Conservation (phyloP, 257 asterid genomes). For the Cynanchum wilfordii region DNA sequence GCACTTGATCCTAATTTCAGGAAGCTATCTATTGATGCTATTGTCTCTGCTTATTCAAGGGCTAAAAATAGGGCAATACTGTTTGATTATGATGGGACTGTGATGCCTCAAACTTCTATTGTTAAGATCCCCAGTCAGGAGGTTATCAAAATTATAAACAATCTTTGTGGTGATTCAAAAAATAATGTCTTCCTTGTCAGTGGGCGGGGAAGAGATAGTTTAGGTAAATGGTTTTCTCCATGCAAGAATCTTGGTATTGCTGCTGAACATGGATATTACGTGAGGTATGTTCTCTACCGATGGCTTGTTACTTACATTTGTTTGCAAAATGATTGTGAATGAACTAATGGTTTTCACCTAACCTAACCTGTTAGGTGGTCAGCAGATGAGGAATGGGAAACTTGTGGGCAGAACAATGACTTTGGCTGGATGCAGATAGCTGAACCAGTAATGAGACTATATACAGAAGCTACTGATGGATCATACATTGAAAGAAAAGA, state of each 20-base stretch:
- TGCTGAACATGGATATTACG: constrained; percentile 45
- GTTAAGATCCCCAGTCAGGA: constrained; percentile 30
- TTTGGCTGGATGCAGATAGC: constrained; percentile 46
- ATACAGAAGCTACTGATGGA: constrained; percentile 51
- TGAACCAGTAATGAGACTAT: constrained; percentile 43
- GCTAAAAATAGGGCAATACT: constrained; percentile 41
- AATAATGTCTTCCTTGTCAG: constrained; percentile 43
- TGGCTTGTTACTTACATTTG: background rate
- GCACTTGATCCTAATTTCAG: constrained; percentile 50
- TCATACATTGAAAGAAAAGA: constrained; percentile 42
- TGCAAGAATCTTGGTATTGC: constrained; percentile 46
- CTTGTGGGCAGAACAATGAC: constrained; percentile 34
- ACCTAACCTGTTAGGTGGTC: constrained; percentile 27
- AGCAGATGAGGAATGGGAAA: constrained; percentile 36
- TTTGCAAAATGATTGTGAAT: background rate
- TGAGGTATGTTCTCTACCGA: constrained; percentile 26
- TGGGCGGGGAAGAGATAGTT: constrained; percentile 46
- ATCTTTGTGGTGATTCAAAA: constrained; percentile 32
- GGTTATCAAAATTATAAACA: constrained; percentile 33
- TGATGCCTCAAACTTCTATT: constrained; percentile 42
- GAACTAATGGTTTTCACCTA: background rate
- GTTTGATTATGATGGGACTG: constrained; percentile 49
- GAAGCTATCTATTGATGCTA: constrained; percentile 38
- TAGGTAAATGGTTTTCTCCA: constrained; percentile 43
- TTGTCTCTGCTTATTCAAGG: constrained; percentile 37